Base-by-base conservation (phyloP, 495 filamentous ascomycete genomes). In the Daldinia decipiens region DNA sequence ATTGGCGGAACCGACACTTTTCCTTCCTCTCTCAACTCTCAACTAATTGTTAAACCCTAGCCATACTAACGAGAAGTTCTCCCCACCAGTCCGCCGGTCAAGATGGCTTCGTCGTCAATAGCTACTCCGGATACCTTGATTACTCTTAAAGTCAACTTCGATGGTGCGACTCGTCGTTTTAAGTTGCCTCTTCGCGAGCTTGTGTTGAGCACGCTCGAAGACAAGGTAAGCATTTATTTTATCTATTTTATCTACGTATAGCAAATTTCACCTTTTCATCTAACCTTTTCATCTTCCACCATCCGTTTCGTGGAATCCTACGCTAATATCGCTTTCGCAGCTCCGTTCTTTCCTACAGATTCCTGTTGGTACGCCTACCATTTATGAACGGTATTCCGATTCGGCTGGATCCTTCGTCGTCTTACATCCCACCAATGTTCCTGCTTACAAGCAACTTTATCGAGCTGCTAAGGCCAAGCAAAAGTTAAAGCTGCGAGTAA, bases 381-480 rank as follows among this genome's bases (percentile, higher is more conserved):
- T 92, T 71, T 90, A 98, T 74, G 95, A 99, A 85, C 92, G 95
- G 51, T 99, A 93, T 81, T 98, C 96, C 62, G 95, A 99, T 78
- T 97, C 94, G 75, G 93, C 93, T 67, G 89, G 84, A 29, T 84
- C 89, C 70, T 98, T 90, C 80, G 84, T 98, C 68, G 84, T 83
- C 8, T 88, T 99, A 45, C 92, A 98, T 79, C 83, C 87, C 54
- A 82, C 84, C 75, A 97, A 98, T 71, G 79, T 85, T 1, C 84
- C 90, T 26, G 92, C 97, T 59, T 98, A 97, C 87, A 99, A 98
- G 82, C 94, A 97, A 79, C 89, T 99, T 40, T 93, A 93, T 78
- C 92, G 95, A 70, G 95, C 95, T 76, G 95, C 96, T 67, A 99
- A 98, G 82, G 95, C 95, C 17, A 99, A 99, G 86, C 89, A 94